phyloP scores from a whole-genome alignment of 2,329 filamentous ascomycete species.

The Stemphylium beticola region DNA sequence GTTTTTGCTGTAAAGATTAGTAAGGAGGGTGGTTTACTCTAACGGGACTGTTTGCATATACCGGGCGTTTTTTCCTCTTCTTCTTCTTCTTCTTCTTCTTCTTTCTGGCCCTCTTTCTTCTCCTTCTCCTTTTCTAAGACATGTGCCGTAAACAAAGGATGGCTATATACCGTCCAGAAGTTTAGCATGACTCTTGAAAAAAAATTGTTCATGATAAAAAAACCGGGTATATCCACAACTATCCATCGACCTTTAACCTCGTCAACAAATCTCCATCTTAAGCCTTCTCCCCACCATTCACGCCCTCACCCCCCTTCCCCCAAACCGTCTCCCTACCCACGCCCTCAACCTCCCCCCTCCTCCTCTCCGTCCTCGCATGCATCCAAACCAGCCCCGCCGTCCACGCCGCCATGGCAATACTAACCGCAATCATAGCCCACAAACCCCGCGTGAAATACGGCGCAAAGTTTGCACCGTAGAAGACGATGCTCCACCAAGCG shows the following conservation, averaged over 20 bases:
- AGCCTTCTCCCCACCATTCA: not conserved
- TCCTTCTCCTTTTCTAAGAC: too few relatives aligned
- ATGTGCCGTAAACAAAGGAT: too few relatives aligned
- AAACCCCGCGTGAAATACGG: conserved; percentile 73
- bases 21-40: too few relatives aligned
- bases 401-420: conserved; percentile 66
- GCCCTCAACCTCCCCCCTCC: conserved; percentile 28
- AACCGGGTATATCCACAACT: too few relatives aligned
- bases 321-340: not conserved
- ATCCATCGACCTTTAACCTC: too few relatives aligned
- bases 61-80: too few relatives aligned
- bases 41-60: too few relatives aligned
- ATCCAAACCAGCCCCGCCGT: conserved; percentile 60
- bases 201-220: too few relatives aligned
- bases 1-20: not conserved
- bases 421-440: conserved; percentile 74
- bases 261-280: not conserved
- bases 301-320: conserved; percentile 1
- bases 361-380: conserved; percentile 50
- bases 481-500: conserved; percentile 75
- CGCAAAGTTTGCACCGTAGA: conserved; percentile 71
- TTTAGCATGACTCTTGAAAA: too few relatives aligned
- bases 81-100: too few relatives aligned
- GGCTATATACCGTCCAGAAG: too few relatives aligned
- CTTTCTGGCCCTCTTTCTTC: too few relatives aligned